Evolutionary conservation across 768 basidiomycete species (phyloP), one percentile per base, ranked within the genome.

Genomic region (Mycena vitilis): DNA sequence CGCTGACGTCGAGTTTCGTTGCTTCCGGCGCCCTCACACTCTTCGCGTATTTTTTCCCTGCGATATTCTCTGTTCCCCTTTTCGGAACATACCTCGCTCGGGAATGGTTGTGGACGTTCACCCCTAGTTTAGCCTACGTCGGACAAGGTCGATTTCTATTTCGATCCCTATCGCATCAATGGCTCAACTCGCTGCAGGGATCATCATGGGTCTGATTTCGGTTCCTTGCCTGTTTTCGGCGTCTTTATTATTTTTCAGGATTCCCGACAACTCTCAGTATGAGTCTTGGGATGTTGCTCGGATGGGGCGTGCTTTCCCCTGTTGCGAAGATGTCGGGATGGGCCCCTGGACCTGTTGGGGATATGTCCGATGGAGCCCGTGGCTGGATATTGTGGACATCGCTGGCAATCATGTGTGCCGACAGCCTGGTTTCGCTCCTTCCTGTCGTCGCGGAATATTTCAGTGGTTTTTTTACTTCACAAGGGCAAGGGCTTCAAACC

Each of bases 351-450:
- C 89, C 93, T 11, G 95, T 97, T 7, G 89, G 91, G 1, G 93
- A 95, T 72, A 95, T 95, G 87, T 85, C 90, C 6, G 85, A 86
- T 66, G 97, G 97, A 48, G 91, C 95, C n/a, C 88, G 96, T 59
- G 95, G 95, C 40, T 97, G 95, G 95, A 95, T 97, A 62, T 87
- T 99, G n/a, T 99, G 97, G 97, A 86, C 91, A 23, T 93, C 95
- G 1, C 85, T 99, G 42, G 96, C 96, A 5, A 93, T 97, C 74
- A 98, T 99, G 97, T 95, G 92, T 77, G 88, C 95, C 42, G 97
- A 99, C 80, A 92, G 91, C 60, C 78, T 98, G 66, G 86, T 98
- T 44, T 95, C 95, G 12, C 88, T 99, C 34, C 72, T 95, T 20
- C 95, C 96, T 22, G 89, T 95, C 66, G 79, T 87, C 48, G 77